A percentile compares a stretch with the other conserved stretches of the same genome.
Evolutionary conservation across 1,139 yeast species (phyloP).

Genomic region (Pichia sorboxylosa): DNA sequence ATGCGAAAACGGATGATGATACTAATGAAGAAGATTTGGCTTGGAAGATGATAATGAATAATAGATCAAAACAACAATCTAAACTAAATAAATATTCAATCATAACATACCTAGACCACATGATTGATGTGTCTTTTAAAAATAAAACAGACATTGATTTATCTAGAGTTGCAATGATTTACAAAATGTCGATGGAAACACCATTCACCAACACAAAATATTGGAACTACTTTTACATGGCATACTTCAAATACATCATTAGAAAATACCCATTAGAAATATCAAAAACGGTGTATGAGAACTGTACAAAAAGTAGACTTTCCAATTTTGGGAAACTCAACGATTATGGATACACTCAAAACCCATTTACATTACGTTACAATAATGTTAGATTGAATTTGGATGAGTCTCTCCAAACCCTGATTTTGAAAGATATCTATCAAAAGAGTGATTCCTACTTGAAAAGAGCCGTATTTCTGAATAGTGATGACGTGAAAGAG

Average conservation of each 20-base stretch:
- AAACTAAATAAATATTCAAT: constrained; percentile 16
- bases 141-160: constrained; percentile 11
- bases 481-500: constrained; percentile 10
- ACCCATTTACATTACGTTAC: constrained; percentile 20
- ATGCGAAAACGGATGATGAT: neutral
- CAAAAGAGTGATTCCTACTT: constrained; percentile 15
- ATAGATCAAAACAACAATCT: constrained; percentile 3
- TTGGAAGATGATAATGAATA: constrained; percentile 19
- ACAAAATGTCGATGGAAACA: constrained; percentile 9
- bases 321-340: constrained; percentile 10
- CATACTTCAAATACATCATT: constrained; percentile 21
- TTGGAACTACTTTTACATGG: constrained; percentile 21
- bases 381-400: constrained; percentile 17
- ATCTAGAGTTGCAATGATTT: constrained; percentile 16
- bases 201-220: constrained; percentile 13
- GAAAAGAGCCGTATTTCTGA: constrained; percentile 8
- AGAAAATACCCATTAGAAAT: constrained; percentile 15
- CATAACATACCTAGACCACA: constrained; percentile 19
- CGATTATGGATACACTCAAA: constrained; percentile 11
- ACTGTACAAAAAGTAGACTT: constrained; percentile 3
- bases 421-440: constrained; percentile 20
- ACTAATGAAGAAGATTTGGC: constrained; percentile 10
- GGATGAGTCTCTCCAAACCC: constrained; percentile 9
- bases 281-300: constrained; percentile 16
- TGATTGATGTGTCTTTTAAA: constrained; percentile 13